These are phyloP conservation scores for Cytospora chrysosperma DNA, from an alignment of 2,329 filamentous ascomycete species.

Conservation along the genomic window DNA sequence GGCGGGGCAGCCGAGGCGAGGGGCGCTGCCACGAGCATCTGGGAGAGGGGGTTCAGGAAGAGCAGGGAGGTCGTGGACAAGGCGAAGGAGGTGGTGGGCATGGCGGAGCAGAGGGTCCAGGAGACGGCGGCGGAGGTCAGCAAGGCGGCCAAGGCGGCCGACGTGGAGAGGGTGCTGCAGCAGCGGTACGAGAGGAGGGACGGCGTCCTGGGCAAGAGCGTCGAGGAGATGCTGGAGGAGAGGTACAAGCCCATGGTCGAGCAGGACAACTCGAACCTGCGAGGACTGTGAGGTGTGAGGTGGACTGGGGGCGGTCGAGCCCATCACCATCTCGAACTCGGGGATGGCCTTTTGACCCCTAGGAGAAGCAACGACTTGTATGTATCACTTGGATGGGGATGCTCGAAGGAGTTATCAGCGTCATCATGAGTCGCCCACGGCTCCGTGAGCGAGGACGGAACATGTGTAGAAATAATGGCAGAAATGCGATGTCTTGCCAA, in stretches of 20 bases:
- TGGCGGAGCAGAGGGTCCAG: conserved; percentile 37
- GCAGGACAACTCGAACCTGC: conserved; percentile 45
- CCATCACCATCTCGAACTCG: background rate
- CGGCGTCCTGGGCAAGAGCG: conserved; percentile 44
- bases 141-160: conserved; percentile 30
- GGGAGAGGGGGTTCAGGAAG: conserved; percentile 43
- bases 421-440: conserved; percentile 45
- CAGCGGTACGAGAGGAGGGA: conserved; percentile 49
- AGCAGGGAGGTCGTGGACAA: conserved; percentile 40
- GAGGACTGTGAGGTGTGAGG: conserved; percentile 33
- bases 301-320: background rate
- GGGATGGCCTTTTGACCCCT: background rate
- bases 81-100: conserved; percentile 37
- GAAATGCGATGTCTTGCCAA: conserved; percentile 32
- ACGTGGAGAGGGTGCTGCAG: conserved; percentile 50
- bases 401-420: conserved; percentile 48
- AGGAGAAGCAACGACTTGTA: background rate
- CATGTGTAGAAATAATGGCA: conserved; percentile 56
- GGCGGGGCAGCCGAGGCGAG: conserved; percentile 38
- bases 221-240: conserved; percentile 54
- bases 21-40: conserved; percentile 38
- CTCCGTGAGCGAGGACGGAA: conserved; percentile 50
- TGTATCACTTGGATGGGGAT: conserved; percentile 37
- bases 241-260: conserved; percentile 52
- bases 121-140: conserved; percentile 31